phyloP scores from a whole-genome alignment of 495 filamentous ascomycete species.

The Neurospora pannonica region DNA sequence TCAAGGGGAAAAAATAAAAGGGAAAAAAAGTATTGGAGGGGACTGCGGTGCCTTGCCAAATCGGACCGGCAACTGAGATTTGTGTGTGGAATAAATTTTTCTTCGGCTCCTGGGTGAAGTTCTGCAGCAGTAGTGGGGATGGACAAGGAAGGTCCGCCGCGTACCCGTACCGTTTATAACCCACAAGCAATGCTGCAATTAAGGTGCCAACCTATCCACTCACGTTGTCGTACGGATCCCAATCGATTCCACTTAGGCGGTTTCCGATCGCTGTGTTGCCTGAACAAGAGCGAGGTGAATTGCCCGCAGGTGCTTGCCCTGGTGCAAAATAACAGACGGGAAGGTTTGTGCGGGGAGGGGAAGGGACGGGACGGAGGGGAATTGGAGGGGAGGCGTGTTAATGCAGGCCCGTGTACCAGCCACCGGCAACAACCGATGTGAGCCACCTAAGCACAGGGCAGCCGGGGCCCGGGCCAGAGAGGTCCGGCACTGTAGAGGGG shows the following conservation, averaged over 20 bases:
- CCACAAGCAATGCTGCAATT: background rate
- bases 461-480: background rate
- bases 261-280: background rate
- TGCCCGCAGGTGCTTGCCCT: background rate
- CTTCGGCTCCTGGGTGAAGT: conserved; percentile 14
- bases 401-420: background rate
- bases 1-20: conserved; percentile 3
- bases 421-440: background rate
- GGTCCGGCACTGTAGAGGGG: background rate
- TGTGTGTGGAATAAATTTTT: conserved; percentile 34
- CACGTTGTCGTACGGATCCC: background rate
- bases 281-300: background rate
- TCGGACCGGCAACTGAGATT: conserved; percentile 19
- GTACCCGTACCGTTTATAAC: background rate
- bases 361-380: background rate
- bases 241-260: background rate
- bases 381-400: background rate
- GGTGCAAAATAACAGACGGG: background rate
- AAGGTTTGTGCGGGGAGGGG: background rate
- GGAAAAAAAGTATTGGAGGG: conserved; percentile 14
- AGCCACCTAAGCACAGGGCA: background rate
- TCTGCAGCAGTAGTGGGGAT: conserved; percentile 23
- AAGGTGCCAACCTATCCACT: background rate
- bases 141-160: conserved; percentile 3
- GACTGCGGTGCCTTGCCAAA: conserved; percentile 14